Evolutionary conservation across 441 rosid genomes (phyloP), one percentile per base, ranked within the genome.

Genomic region (Mallotus japonicus): DNA sequence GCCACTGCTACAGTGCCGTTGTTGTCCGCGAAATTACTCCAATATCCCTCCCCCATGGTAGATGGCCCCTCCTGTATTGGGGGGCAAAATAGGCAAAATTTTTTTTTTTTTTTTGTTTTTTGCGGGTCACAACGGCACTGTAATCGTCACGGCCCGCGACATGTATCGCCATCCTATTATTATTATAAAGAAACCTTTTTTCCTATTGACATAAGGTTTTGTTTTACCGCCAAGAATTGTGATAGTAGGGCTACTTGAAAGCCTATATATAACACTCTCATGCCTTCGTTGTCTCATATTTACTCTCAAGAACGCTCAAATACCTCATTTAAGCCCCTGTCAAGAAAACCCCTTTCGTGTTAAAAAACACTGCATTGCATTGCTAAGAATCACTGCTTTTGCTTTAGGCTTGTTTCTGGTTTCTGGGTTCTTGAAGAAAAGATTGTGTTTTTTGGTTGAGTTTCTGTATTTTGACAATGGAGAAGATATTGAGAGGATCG

Each of bases 401-500:
- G 57, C 57, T 6, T 54, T 42, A 4, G 46, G 7, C 57, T 54
- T 19, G 16, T 3, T 8, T 54, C 57, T 17, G 32, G 32, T 54
- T 7, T 49, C 34, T 15, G 16, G 47, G 2, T 22, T 65, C 9
- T 28, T 28, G 32, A 28, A 28, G 32, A 28, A 28, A 24, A 28
- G 32, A 28, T 28, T 28, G 32, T 28, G 32, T 28, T 28, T 28
- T 28, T 28, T 28, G 32, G n/a, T 62, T 34, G 32, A 1, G 13
- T 49, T 28, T 5, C 34, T 53, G 8, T 4, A 42, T 42, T 42
- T 3, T 42, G 46, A 15, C 8, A 56, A 75, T 84, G 68, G 89
- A 83, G 81, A 72, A n/a, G 40, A 62, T 73, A 12, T 22, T 68
- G 66, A 62, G 51, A 46, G 60, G 53, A 16, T 32, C 34, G n/a